These are phyloP conservation scores for Wickerhamiella hasegawae DNA, from an alignment of 805 yeast species.

Conservation along the genomic window DNA sequence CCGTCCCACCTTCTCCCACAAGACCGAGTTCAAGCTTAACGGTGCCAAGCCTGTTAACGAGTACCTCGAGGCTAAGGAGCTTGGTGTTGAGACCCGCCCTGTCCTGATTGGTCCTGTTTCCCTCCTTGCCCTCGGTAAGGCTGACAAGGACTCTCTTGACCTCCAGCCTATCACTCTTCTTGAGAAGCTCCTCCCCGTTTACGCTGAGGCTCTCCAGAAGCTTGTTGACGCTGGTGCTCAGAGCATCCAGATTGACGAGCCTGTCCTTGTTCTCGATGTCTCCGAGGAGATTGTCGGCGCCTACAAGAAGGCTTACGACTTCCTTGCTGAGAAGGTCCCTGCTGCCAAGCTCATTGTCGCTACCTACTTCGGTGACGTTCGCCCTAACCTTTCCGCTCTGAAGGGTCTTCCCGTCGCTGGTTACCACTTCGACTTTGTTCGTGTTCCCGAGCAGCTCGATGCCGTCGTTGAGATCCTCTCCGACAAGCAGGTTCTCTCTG, in stretches of 20 bases:
- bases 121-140: slow-evolving; percentile 87
- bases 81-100: slow-evolving; percentile 95
- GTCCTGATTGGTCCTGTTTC: slow-evolving; percentile 95
- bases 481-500: slow-evolving; percentile 69
- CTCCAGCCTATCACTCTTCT: slow-evolving; percentile 83
- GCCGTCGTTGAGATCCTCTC: slow-evolving; percentile 53
- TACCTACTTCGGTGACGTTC: slow-evolving; percentile 95
- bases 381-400: slow-evolving; percentile 86
- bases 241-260: slow-evolving; percentile 94
- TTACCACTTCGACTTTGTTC: slow-evolving; percentile 91
- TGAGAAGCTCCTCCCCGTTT: slow-evolving; percentile 82
- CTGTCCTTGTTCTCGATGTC: slow-evolving; percentile 85
- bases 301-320: slow-evolving; percentile 75
- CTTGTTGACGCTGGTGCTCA: slow-evolving; percentile 90
- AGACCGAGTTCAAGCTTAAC: slow-evolving; percentile 89
- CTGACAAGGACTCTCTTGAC: slow-evolving; percentile 94
- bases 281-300: slow-evolving; percentile 71
- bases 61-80: slow-evolving; percentile 92
- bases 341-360: slow-evolving; percentile 71
- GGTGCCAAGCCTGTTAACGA: slow-evolving; percentile 95
- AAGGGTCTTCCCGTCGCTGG: slow-evolving; percentile 85
- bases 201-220: slow-evolving; percentile 75
- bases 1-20: slow-evolving; percentile 95
- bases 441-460: slow-evolving; percentile 92
- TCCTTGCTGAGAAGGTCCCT: slow-evolving; percentile 47